These are phyloP conservation scores for Metroxylon sagu DNA, from an alignment of 176 grass and related monocot genomes.

Conservation along the genomic window DNA sequence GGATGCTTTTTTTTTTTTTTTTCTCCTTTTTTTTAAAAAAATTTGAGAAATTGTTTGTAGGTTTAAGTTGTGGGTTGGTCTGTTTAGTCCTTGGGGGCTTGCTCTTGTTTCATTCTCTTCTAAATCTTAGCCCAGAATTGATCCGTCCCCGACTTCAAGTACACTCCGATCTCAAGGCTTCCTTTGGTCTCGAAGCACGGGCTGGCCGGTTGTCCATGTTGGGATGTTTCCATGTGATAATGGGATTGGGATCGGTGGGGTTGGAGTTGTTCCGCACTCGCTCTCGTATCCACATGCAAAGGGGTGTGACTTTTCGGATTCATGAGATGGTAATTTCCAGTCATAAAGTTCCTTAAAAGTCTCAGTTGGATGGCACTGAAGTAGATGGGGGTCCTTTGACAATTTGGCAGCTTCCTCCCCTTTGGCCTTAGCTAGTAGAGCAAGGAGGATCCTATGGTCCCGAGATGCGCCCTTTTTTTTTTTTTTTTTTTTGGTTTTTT, in stretches of 20 bases:
- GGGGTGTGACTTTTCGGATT: background rate
- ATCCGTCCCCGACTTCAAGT: background rate
- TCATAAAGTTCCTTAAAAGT: constrained; percentile 21
- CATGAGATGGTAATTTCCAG: constrained; percentile 23
- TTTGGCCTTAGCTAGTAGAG: background rate
- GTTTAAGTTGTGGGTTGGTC: too few species aligned
- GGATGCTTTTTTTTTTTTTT: background rate
- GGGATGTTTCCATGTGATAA: background rate
- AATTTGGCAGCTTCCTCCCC: constrained; percentile 12
- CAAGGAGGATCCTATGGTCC: too few species aligned
- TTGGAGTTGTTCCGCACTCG: background rate
- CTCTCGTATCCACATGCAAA: constrained; percentile 1
- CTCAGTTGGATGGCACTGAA: constrained; percentile 3
- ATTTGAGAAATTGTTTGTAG: too few species aligned
- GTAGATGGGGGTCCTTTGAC: constrained; percentile 20
- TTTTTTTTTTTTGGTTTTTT: too few species aligned
- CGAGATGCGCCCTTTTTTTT: too few species aligned
- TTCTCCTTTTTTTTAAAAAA: too few species aligned
- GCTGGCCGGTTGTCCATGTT: background rate
- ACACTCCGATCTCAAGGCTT: constrained; percentile 1
- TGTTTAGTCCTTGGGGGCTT: constrained; percentile 6
- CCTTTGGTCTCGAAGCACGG: background rate
- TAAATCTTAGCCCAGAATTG: background rate
- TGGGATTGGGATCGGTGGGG: background rate
- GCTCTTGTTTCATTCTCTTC: constrained; percentile 4